phyloP scores from a whole-genome alignment of 179 eudicot genomes.

The Amaranthus tricolor region DNA sequence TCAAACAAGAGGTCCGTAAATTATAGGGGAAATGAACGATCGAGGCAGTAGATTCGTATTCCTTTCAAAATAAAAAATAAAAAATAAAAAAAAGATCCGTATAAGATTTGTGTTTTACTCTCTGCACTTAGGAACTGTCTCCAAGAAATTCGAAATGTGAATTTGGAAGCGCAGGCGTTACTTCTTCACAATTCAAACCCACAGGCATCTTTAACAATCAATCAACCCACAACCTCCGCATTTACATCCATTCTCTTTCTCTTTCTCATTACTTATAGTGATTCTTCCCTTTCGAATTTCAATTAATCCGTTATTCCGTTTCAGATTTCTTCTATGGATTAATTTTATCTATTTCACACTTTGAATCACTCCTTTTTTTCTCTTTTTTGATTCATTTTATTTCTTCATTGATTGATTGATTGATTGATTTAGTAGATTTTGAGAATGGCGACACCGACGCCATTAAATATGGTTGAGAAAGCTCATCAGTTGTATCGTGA shows the following conservation, averaged over 20 bases:
- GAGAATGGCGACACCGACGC: constrained; percentile 19
- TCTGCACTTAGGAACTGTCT: too few relatives aligned
- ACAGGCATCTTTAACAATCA: too few relatives aligned
- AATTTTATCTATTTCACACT: not conserved
- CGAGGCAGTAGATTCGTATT: too few relatives aligned
- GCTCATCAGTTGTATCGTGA: constrained; percentile 92
- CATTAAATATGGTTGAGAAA: constrained; percentile 69
- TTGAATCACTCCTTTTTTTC: not conserved
- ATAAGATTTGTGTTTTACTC: too few relatives aligned
- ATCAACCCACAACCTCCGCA: too few relatives aligned
- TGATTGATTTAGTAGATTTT: not conserved
- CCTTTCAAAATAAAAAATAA: too few relatives aligned
- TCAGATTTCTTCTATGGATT: not conserved
- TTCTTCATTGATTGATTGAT: not conserved
- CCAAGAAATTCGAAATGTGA: too few relatives aligned
- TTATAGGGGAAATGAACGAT: too few relatives aligned
- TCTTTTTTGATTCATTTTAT: not conserved
- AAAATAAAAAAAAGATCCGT: too few relatives aligned
- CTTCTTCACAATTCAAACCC: too few relatives aligned
- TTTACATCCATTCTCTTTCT: not conserved
- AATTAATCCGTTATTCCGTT: not conserved
- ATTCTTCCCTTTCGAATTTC: not conserved
- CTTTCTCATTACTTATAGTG: not conserved
- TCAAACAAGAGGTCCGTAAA: too few relatives aligned
- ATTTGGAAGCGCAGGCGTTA: too few relatives aligned